Evolutionary conservation across 108 stramenopile species (phyloP).

Genomic region (Discostella pseudostelligera): DNA sequence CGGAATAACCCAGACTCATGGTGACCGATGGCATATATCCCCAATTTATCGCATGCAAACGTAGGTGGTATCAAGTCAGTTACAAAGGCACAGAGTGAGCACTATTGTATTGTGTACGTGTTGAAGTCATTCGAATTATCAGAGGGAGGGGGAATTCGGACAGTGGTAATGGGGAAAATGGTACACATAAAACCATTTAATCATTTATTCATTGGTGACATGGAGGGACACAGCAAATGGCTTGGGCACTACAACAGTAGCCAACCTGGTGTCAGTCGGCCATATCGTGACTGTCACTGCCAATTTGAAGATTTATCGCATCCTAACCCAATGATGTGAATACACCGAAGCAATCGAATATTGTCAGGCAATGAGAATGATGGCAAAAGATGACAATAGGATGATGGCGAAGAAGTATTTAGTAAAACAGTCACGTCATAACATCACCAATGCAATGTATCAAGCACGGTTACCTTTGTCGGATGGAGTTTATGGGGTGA

Average conservation of each 20-base stretch:
- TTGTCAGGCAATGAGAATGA: neutral
- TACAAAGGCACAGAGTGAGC: neutral
- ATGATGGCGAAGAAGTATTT: neutral
- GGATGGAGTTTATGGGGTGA: neutral
- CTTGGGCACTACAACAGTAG: neutral
- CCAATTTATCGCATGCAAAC: neutral
- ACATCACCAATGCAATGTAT: conserved; percentile 2
- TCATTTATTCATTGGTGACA: conserved; percentile 6
- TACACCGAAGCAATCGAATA: neutral
- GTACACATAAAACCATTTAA: neutral
- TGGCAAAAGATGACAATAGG: neutral
- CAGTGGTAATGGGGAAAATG: neutral
- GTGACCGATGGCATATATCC: neutral
- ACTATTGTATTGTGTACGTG: neutral
- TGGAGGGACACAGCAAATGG: neutral
- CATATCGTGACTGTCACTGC: conserved; percentile 8
- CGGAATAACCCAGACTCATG: neutral
- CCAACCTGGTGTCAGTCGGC: neutral
- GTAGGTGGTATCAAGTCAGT: neutral
- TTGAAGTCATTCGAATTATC: neutral
- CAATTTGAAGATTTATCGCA: neutral
- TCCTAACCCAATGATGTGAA: neutral
- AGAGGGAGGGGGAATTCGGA: neutral
- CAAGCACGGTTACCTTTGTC: neutral
- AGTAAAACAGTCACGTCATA: neutral